These are phyloP conservation scores for Bolboschoenus planiculmis DNA, from an alignment of 176 grass and related monocot species.

Conservation along the genomic window DNA sequence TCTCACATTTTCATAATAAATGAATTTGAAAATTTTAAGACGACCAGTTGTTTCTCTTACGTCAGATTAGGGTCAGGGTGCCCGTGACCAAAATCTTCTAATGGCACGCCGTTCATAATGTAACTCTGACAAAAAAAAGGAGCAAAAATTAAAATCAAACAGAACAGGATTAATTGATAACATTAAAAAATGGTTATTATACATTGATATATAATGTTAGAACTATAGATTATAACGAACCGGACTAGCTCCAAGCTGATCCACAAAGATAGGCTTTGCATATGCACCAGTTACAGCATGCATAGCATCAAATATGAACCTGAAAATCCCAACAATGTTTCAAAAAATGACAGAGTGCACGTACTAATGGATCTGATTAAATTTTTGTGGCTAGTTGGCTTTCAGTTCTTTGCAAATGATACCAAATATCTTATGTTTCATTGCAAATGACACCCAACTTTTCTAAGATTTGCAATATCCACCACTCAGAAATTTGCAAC, in stretches of 20 bases:
- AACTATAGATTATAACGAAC: conserved; percentile 33
- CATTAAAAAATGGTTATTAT: not conserved
- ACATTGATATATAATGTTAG: not conserved
- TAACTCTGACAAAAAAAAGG: conserved; percentile 43
- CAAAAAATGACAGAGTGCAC: not conserved
- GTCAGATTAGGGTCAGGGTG: conserved; percentile 95
- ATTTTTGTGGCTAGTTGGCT: not conserved
- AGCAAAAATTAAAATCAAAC: conserved; percentile 11
- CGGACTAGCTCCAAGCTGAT: conserved; percentile 65
- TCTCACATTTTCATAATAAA: not conserved
- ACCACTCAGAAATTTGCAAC: not conserved
- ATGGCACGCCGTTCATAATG: conserved; percentile 73
- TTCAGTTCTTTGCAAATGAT: not conserved
- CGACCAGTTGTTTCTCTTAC: conserved; percentile 27
- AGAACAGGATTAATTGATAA: not conserved
- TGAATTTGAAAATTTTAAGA: not conserved
- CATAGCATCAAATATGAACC: conserved; percentile 86
- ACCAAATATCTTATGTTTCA: not conserved
- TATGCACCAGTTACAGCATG: conserved; percentile 90
- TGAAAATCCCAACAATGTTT: conserved; percentile 29
- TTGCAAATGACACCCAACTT: not conserved
- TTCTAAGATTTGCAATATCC: not conserved
- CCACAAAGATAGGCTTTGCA: conserved; percentile 83
- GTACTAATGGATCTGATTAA: not conserved
- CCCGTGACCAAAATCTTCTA: conserved; percentile 85